phyloP scores from a whole-genome alignment of 2,329 filamentous ascomycete genomes.

The Fusarium sp. region DNA sequence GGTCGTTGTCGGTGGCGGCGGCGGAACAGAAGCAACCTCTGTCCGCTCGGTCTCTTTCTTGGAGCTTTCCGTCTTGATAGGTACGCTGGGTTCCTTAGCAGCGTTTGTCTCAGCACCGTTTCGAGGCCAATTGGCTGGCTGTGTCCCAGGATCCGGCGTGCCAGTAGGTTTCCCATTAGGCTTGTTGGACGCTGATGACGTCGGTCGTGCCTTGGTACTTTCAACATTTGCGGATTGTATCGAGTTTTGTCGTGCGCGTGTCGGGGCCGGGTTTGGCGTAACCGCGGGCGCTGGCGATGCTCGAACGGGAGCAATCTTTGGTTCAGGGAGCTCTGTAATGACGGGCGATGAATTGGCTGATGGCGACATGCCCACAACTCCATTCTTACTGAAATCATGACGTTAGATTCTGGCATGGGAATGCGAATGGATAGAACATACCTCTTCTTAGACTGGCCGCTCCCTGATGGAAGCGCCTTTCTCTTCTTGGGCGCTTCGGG shows the following conservation, averaged over 20 bases:
- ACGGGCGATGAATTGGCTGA: constrained; percentile 79
- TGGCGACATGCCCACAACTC: constrained; percentile 65
- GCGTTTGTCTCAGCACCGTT: constrained; percentile 57
- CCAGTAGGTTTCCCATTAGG: constrained; percentile 59
- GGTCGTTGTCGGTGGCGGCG: constrained; percentile 44
- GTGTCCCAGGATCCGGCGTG: constrained; percentile 50
- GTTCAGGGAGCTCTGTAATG: constrained; percentile 71
- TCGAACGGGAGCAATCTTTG: constrained; percentile 55
- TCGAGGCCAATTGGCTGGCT: constrained; percentile 43
- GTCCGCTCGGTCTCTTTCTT: constrained; percentile 48
- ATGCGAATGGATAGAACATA: constrained; percentile 51
- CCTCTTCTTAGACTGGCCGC: constrained; percentile 81
- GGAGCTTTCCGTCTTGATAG: constrained; percentile 45
- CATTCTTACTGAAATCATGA: constrained; percentile 45
- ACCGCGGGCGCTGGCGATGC: constrained; percentile 67
- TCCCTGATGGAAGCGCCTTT: constrained; percentile 70
- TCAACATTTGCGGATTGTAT: constrained; percentile 64
- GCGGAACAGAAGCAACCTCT: constrained; percentile 41
- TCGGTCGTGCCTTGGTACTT: constrained; percentile 60
- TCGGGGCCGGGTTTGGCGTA: constrained; percentile 68
- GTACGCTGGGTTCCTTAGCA: constrained; percentile 56
- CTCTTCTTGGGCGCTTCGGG: constrained; percentile 75
- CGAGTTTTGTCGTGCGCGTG: constrained; percentile 78
- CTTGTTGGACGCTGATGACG: constrained; percentile 68
- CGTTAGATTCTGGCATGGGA: constrained; percentile 24